Evolutionary conservation across 331 rosid genomes (phyloP), one percentile per base, ranked within the genome.

Genomic region (Erythrophleum ivorense): DNA sequence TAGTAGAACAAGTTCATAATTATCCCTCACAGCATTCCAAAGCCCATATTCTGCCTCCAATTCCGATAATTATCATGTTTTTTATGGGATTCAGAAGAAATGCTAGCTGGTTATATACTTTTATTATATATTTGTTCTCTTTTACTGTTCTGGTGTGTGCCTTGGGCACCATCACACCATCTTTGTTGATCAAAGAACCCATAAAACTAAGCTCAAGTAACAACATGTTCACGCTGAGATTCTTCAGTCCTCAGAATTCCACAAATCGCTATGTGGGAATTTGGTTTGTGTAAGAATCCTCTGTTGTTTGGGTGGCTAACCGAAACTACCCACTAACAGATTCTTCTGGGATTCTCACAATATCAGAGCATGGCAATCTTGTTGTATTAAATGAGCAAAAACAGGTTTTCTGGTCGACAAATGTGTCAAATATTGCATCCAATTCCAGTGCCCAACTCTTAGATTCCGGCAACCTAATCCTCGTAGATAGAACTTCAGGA

Each of bases 251-350:
- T 46, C 49, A 50, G 46, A 80, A 84, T 24, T 84, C 87, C 0
- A 18, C 50, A 9, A 62, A 84, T 5, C 74, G 84, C 21, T 69
- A 85, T 14, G 68, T 85, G 0, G 88, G 88, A 36, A 77, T 81
- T 55, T 81, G 85, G 80, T 78, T 54, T 31, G 12, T 64, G 19
- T 15, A 85, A 1, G 11, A 45, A 12, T 77, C 31, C 55, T 45
- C 67, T 3, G 3, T 84, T 9, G 5, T 84, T n/a, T 86, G 85
- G 89, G 78, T 80, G 0, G 83, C 60, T 41, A 80, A 84, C 79
- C 70, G 75, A 68, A 9, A 79, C 68, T 15, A 57, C 45, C 82
- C 87, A 2, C 60, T 77, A 7, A 77, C 13, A 0, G 71, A 83
- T 76, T 9, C 73, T 71, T 77, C 77, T 7, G 73, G 82, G 18